These are phyloP conservation scores for Daldinia vernicosa DNA, from an alignment of 495 filamentous ascomycete species.

Conservation along the genomic window DNA sequence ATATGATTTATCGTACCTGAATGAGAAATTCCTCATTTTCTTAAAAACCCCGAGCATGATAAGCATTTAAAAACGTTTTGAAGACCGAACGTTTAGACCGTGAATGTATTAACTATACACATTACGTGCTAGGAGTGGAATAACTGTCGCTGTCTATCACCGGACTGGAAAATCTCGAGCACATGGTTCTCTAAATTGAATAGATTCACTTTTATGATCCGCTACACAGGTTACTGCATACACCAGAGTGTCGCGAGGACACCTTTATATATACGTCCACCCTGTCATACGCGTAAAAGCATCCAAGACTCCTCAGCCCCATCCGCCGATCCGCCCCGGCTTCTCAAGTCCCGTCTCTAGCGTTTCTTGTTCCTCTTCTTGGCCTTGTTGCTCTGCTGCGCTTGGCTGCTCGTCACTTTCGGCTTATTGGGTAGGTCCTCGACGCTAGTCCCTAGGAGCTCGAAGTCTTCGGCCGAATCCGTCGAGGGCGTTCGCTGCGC, in stretches of 20 bases:
- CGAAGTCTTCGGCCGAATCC: slow-evolving; percentile 64
- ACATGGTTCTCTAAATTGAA: neutral
- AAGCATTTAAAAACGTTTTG: too few relatives aligned
- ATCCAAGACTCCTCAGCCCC: slow-evolving; percentile 16
- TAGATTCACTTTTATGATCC: neutral
- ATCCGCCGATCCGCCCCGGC: neutral
- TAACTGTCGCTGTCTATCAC: too few relatives aligned
- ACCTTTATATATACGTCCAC: neutral
- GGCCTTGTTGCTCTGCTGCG: slow-evolving; percentile 42
- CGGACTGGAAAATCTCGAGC: neutral
- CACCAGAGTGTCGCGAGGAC: neutral
- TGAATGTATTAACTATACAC: too few relatives aligned
- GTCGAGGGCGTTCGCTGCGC: slow-evolving; percentile 56
- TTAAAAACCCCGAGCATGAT: too few relatives aligned
- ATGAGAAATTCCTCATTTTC: too few relatives aligned
- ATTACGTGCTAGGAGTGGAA: too few relatives aligned
- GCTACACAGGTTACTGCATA: neutral
- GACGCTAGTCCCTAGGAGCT: slow-evolving; percentile 62
- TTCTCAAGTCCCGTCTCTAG: slow-evolving; percentile 38
- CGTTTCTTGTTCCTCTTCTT: slow-evolving; percentile 59
- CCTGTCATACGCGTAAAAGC: neutral
- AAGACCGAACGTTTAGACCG: too few relatives aligned
- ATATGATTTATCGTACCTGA: too few relatives aligned
- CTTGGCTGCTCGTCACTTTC: slow-evolving; percentile 50
- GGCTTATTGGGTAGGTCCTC: slow-evolving; percentile 53